Conservation (phyloP, 306 rosid genomes). For the Sicyos edulis region DNA sequence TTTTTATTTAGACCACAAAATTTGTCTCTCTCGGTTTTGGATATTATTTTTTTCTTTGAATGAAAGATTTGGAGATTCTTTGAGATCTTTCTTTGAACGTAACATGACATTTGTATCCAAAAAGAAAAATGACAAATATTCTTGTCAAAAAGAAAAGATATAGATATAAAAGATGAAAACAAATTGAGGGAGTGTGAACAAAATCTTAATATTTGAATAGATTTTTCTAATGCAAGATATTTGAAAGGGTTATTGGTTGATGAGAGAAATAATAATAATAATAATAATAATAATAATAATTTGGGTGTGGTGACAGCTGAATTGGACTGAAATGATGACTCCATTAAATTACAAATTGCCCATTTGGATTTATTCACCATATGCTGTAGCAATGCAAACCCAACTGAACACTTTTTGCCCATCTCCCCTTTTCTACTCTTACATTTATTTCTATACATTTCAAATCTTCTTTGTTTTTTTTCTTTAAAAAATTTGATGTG, state of each 20-base stretch:
- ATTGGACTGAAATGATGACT: not conserved
- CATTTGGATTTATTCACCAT: not conserved
- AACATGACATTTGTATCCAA: not conserved
- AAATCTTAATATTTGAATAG: not conserved
- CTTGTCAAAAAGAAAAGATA: not conserved
- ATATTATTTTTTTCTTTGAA: not conserved
- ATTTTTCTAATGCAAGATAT: too few species aligned
- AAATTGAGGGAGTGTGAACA: not conserved
- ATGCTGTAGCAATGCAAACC: not conserved
- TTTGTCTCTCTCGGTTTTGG: not conserved
- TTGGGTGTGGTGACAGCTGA: conserved; percentile 11
- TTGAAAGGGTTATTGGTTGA: not conserved
- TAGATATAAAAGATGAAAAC: not conserved
- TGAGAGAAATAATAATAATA: not conserved
- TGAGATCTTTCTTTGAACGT: not conserved
- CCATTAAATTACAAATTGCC: conserved; percentile 1
- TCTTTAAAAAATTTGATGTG: not conserved
- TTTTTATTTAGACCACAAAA: not conserved
- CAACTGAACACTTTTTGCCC: not conserved
- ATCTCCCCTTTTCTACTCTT: not conserved
- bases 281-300: too few species aligned
- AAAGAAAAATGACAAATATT: conserved; percentile 9
- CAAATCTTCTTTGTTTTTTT: not conserved
- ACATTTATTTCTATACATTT: not conserved
- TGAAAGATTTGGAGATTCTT: not conserved